Evolutionary conservation across 2,329 filamentous ascomycete genomes (phyloP).

Genomic region (Huntiella abstrusa): DNA sequence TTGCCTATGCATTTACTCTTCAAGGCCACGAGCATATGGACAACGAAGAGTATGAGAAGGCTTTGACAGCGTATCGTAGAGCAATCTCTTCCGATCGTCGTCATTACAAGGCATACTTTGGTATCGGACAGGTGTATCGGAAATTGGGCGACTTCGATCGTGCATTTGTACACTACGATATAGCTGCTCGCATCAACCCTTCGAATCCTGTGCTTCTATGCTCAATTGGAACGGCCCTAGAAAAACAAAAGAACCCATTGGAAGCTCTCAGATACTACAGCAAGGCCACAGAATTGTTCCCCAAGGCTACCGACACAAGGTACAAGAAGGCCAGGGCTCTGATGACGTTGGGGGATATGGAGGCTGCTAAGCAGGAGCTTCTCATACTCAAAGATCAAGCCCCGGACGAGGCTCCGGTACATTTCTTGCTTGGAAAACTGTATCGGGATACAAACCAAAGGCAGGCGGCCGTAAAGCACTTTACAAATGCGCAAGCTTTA

Average conservation of each 20-base stretch:
- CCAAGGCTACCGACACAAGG: constrained; percentile 61
- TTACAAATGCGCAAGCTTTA: constrained; percentile 84
- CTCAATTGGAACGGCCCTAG: constrained; percentile 76
- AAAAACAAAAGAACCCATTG: constrained; percentile 68
- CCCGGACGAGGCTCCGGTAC: constrained; percentile 87
- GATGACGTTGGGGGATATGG: constrained; percentile 52
- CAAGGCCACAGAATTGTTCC: constrained; percentile 65
- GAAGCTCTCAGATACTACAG: constrained; percentile 66
- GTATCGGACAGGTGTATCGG: constrained; percentile 65
- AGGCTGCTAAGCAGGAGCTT: constrained; percentile 62
- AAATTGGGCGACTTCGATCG: constrained; percentile 81
- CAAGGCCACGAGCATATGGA: constrained; percentile 91
- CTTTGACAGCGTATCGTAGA: constrained; percentile 66
- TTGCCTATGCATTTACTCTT: constrained; percentile 88
- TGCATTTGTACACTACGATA: constrained; percentile 78
- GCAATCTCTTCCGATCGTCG: constrained; percentile 72
- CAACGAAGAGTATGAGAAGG: constrained; percentile 96
- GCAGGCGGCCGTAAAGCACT: constrained; percentile 72
- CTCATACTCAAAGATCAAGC: constrained; percentile 78
- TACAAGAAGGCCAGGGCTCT: constrained; percentile 86
- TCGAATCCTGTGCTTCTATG: constrained; percentile 85
- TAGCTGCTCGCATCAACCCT: constrained; percentile 76
- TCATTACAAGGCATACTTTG: constrained; percentile 98
- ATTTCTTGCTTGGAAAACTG: constrained; percentile 78
- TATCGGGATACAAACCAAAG: constrained; percentile 57